Conservation (phyloP, 805 yeast genomes). For the Wickerhamiella slavikovae region DNA sequence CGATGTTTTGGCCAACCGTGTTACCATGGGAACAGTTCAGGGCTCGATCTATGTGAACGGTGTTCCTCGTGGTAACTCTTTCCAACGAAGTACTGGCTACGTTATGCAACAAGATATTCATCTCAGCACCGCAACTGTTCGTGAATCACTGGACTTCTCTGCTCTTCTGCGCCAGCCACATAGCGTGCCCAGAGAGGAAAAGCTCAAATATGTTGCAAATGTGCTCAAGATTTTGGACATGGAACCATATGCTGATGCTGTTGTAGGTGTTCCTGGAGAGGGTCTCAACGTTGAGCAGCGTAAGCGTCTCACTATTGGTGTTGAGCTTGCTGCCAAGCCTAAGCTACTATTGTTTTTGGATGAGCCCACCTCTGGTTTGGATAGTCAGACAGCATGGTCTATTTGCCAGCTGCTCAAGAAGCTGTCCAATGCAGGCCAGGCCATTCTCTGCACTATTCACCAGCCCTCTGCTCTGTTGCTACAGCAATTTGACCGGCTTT, state of each 20-base stretch:
- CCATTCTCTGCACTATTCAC: constrained; percentile 57
- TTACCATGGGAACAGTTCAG: constrained; percentile 47
- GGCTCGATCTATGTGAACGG: constrained; percentile 61
- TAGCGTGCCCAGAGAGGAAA: constrained; percentile 34
- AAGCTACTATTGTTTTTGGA: constrained; percentile 38
- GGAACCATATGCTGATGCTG: constrained; percentile 54
- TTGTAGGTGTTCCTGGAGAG: constrained; percentile 57
- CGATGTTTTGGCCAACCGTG: constrained; percentile 52
- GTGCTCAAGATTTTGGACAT: constrained; percentile 47
- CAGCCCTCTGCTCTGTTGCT: constrained; percentile 57
- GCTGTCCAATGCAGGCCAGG: constrained; percentile 51
- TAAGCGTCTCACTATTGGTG: constrained; percentile 49
- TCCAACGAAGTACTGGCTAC: constrained; percentile 61
- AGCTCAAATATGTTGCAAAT: constrained; percentile 46
- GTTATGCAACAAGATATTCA: constrained; percentile 71
- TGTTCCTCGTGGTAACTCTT: constrained; percentile 36
- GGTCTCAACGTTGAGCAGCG: constrained; percentile 53
- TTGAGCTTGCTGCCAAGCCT: constrained; percentile 52
- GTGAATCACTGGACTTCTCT: constrained; percentile 53
- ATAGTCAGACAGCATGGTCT: constrained; percentile 44
- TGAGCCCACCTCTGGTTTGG: constrained; percentile 59
- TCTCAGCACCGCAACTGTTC: constrained; percentile 44
- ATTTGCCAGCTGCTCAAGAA: constrained; percentile 46
- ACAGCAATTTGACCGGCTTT: constrained; percentile 45
- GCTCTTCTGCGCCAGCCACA: constrained; percentile 54